A percentile compares a stretch with the other conserved stretches of the same genome.
Conservation (phyloP, 371 early-diverging fungal genomes). For the Catenaria anguillulae region DNA sequence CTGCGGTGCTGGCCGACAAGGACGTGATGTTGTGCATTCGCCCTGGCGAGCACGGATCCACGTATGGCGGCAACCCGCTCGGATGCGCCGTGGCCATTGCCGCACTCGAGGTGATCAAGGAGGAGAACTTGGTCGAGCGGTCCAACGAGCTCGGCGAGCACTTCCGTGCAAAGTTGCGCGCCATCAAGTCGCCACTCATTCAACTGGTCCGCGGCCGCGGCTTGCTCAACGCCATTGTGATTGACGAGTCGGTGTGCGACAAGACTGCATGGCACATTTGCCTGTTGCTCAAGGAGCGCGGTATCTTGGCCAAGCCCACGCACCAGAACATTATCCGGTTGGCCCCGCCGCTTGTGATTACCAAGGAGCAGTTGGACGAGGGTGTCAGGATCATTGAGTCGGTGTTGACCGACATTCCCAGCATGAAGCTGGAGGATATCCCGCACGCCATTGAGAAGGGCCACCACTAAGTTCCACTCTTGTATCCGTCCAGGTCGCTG, state of each 20-base stretch:
- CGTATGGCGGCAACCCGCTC: constrained; percentile 94
- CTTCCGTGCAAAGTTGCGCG: constrained; percentile 58
- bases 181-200: constrained; percentile 59
- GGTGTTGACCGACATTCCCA: constrained; percentile 43
- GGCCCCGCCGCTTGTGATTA: constrained; percentile 87
- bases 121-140: constrained; percentile 75
- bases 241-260: constrained; percentile 63
- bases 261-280: constrained; percentile 96
- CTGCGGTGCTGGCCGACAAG: constrained; percentile 73
- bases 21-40: constrained; percentile 84
- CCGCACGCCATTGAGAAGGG: not conserved
- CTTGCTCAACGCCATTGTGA: constrained; percentile 87
- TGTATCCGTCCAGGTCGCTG: too few relatives aligned
- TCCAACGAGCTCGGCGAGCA: constrained; percentile 56
- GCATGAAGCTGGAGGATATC: constrained; percentile 22
- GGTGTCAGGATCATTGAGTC: constrained; percentile 68
- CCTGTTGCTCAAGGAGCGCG: constrained; percentile 75
- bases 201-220: constrained; percentile 80
- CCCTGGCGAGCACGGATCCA: constrained; percentile 94
- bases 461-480: too few relatives aligned
- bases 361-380: constrained; percentile 65
- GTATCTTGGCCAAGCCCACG: constrained; percentile 94
- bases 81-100: constrained; percentile 89
- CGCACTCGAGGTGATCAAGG: constrained; percentile 83
- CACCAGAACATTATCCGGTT: constrained; percentile 94